Conservation (phyloP, 805 yeast genomes). For the Komagataella pseudopastoris region DNA sequence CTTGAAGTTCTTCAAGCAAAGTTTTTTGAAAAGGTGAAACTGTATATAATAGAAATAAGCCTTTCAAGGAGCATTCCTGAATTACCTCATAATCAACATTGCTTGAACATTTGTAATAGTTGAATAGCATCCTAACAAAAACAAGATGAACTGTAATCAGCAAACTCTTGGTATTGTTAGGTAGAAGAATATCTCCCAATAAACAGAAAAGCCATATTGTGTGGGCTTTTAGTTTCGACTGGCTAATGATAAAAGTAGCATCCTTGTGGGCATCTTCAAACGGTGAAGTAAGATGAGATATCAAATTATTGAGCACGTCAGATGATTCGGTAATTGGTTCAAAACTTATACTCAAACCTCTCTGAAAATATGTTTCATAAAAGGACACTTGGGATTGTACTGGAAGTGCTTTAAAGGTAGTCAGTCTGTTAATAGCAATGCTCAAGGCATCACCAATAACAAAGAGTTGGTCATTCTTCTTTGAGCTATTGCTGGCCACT, state of each 20-base stretch:
- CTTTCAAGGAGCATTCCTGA: background rate
- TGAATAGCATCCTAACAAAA: background rate
- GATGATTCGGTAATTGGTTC: background rate
- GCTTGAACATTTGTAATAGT: background rate
- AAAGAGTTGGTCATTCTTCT: background rate
- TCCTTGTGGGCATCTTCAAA: background rate
- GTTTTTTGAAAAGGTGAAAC: background rate
- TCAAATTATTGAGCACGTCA: background rate
- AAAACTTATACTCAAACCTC: background rate
- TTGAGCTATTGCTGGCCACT: background rate
- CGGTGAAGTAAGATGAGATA: background rate
- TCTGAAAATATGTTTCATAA: background rate
- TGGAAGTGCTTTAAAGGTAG: background rate
- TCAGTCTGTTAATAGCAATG: background rate
- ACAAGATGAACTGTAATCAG: background rate
- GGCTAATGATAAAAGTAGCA: background rate
- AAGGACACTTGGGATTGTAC: background rate
- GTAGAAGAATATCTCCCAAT: background rate
- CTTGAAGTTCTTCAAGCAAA: background rate
- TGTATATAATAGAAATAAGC: background rate
- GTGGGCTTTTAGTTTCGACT: background rate
- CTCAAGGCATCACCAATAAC: background rate
- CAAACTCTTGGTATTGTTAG: background rate
- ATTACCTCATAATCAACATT: background rate
- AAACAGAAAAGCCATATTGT: background rate